phyloP scores from a whole-genome alignment of 192 early-diverging fungal genomes.

The Entophlyctis luteolus region DNA sequence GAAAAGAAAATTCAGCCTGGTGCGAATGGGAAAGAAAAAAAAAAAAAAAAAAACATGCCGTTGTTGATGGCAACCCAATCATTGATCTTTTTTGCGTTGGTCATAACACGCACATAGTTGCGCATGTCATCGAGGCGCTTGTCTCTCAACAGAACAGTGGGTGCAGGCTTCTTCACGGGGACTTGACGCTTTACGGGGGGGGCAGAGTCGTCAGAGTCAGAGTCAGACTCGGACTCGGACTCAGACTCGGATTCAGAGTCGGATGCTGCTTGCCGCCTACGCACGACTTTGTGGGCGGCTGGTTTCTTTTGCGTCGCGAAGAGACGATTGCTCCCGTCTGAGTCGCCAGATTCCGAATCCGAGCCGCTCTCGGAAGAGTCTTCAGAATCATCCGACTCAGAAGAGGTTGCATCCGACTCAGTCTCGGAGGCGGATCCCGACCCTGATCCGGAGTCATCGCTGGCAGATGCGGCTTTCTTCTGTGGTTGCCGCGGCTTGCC shows the following conservation, averaged over 20 bases:
- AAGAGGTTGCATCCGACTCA: too few relatives aligned
- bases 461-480: too few relatives aligned
- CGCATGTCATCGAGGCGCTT: constrained; percentile 86
- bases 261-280: constrained; percentile 17
- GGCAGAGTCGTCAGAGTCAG: constrained; percentile 30
- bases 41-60: constrained; percentile 43
- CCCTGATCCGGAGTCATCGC: too few relatives aligned
- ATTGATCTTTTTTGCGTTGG: constrained; percentile 77
- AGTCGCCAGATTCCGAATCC: too few relatives aligned
- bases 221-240: constrained; percentile 33
- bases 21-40: neutral
- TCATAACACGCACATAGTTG: constrained; percentile 55
- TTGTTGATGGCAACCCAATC: constrained; percentile 81
- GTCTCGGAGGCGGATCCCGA: too few relatives aligned
- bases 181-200: constrained; percentile 56
- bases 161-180: constrained; percentile 67
- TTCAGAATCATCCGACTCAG: too few relatives aligned
- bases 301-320: constrained; percentile 3
- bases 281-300: constrained; percentile 7
- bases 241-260: constrained; percentile 42
- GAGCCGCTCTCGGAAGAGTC: constrained; percentile 52
- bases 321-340: neutral
- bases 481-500: too few relatives aligned
- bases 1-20: neutral
- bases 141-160: constrained; percentile 77